Conservation (phyloP, 2,329 filamentous ascomycete genomes). For the Boeremia exigua region DNA sequence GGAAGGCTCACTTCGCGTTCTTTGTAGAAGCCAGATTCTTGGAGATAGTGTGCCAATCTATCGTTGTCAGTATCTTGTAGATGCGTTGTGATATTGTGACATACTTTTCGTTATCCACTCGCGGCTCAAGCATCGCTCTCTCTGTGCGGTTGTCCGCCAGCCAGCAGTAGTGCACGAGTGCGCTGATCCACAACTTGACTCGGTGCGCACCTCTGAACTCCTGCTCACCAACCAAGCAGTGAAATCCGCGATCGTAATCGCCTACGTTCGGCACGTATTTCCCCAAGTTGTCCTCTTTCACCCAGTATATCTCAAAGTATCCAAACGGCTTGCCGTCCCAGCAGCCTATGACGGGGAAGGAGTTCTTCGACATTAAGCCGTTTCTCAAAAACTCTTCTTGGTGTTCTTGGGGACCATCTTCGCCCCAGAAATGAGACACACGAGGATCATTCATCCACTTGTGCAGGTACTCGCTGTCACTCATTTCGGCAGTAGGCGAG, state of each 20-base stretch:
- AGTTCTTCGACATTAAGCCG: conserved; percentile 72
- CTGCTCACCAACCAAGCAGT: conserved; percentile 89
- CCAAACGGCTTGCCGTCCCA: conserved; percentile 97
- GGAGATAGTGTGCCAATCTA: conserved; percentile 74
- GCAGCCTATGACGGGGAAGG: conserved; percentile 88
- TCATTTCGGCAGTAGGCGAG: conserved; percentile 45
- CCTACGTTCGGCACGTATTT: conserved; percentile 69
- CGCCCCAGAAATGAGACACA: conserved; percentile 85
- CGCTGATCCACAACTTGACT: conserved; percentile 81
- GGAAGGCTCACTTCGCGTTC: conserved; percentile 86
- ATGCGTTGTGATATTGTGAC: conserved; percentile 37
- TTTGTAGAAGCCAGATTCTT: conserved; percentile 79
- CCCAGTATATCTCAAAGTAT: conserved; percentile 98
- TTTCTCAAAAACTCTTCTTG: conserved; percentile 72
- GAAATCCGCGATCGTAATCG: conserved; percentile 87
- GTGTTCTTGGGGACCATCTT: conserved; percentile 60
- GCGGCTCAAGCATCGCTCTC: conserved; percentile 83
- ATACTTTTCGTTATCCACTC: conserved; percentile 89
- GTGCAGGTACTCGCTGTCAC: conserved; percentile 73
- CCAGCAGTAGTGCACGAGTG: conserved; percentile 86
- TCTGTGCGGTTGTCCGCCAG: conserved; percentile 80
- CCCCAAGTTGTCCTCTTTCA: conserved; percentile 86
- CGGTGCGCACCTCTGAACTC: conserved; percentile 82
- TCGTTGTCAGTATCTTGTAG: conserved; percentile 16
- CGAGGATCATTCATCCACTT: conserved; percentile 89